Conservation (phyloP, 352 stramenopile genomes). For the Globisporangium canariense region DNA sequence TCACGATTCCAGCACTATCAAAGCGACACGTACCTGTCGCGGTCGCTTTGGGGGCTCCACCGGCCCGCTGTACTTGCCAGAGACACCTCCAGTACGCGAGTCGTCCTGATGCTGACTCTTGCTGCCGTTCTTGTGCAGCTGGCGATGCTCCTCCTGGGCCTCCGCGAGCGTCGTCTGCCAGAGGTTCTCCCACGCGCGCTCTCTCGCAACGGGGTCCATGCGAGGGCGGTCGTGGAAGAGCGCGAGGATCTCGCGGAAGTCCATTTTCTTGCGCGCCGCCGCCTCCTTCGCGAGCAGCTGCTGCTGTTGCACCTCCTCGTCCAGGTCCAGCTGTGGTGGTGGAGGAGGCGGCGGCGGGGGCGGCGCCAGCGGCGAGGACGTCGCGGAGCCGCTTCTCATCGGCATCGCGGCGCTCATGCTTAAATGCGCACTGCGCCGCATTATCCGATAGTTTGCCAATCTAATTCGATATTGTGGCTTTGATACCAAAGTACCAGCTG, state of each 20-base stretch:
- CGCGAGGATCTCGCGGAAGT: conserved; percentile 66
- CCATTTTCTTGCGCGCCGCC: conserved; percentile 36
- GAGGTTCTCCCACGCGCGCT: conserved; percentile 37
- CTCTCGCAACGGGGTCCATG: conserved; percentile 15
- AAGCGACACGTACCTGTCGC: conserved; percentile 34
- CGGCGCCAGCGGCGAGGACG: conserved; percentile 29
- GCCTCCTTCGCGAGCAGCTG: conserved; percentile 13
- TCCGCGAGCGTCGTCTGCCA: conserved; percentile 53
- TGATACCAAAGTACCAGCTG: too few relatives aligned
- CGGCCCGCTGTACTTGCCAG: conserved; percentile 16
- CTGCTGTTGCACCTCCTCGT: conserved; percentile 24
- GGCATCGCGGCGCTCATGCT: too few relatives aligned
- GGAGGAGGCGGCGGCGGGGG: conserved; percentile 36
- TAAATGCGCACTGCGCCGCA: too few relatives aligned
- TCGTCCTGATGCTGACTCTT: conserved; percentile 21
- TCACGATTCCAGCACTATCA: neutral
- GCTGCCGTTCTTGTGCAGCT: conserved; percentile 27
- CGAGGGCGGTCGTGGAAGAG: conserved; percentile 46
- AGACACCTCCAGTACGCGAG: neutral
- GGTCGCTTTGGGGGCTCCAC: conserved; percentile 47
- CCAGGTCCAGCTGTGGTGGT: conserved; percentile 25
- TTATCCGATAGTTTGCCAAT: too few relatives aligned
- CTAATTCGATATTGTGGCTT: too few relatives aligned
- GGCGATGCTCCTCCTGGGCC: conserved; percentile 58
- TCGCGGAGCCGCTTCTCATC: conserved; percentile 14